Base-by-base conservation (phyloP, 1,284 basidiomycete genomes). In the Heterobasidion irregulare region DNA sequence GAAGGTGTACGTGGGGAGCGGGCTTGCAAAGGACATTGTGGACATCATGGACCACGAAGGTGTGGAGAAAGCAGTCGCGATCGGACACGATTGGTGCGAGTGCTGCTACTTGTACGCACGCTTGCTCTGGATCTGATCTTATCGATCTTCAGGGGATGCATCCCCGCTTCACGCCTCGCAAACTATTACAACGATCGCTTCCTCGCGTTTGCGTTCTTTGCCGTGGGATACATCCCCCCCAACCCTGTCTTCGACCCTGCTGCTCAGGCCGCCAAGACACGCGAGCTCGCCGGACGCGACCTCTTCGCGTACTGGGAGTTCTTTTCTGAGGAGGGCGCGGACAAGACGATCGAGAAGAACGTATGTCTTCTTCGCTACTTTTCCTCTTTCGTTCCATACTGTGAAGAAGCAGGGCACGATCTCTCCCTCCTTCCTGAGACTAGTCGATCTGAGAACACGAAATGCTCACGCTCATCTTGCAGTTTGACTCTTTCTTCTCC, bases 1-100 rank as follows among this genome's bases (percentile, higher is more conserved):
- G 2, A 62, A 62, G n/a, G 58, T 61, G 7, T 83, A 80, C 64
- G 65, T 64, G n/a, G 63, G 65, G 2, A 75, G 69, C 56, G 63
- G 65, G 13, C 63, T 78, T 12, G 68, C 68, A 33, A 64, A 70
- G 35, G 78, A 82, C 61, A 55, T 81, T 16, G 61, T 76, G n/a
- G 77, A 77, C 53, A 70, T 80, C 36, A 62, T 80, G 48, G 71
- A 79, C 57, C 65, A 64, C 8, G 71, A 73, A 57, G 63, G 65
- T 6, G 63, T 71, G 33, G 58, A 63, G 12, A 66, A 66, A 47
- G 73, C 67, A 13, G 64, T 81, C 52, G 70, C 64, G 1, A 67
- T 82, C 53, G 76, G 74, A 0, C 77, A 80, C 59, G 78, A 79
- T 59, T 78, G 77, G 77, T 77, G 53, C 53, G 38, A 41, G 38